Base-by-base conservation (phyloP, 176 grass and related monocot species). In the Paspalum vaginatum region DNA sequence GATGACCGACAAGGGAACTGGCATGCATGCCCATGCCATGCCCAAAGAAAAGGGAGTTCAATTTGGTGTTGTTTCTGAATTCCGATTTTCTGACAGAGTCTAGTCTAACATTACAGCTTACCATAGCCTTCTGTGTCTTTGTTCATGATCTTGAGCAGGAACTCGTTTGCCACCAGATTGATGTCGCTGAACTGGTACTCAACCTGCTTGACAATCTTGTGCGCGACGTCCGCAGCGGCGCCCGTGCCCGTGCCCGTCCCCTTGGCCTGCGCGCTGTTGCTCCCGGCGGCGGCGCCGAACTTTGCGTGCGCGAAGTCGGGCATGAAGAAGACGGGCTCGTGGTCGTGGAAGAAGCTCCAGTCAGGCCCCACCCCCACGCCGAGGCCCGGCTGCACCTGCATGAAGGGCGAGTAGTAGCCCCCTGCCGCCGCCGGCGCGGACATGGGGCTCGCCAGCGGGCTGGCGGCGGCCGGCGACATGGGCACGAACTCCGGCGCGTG, bases 161-260 rank as follows among this genome's bases (percentile, higher is more conserved):
- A 94, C 68, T 94, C 92, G 74, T 87, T 94, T 21, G 89, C 87
- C 7, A 94, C 81, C 68, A 94, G 75, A 76, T 94, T 94, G 18
- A 85, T 82, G 55, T 94, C 92, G 64, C 92, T 94, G 81, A 94
- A 94, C 51, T 94, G 92, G 81, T 94, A 94, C 72, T 94, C 92
- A 0, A 94, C 92, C 89, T 94, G 92, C 68, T 94, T 91, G 80
- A 94, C 89, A 42, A 94, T 91, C 84, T 94, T 91, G 50, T 94
- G 89, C 2, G 72, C 70, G 0, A 94, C 61, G 26, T 94, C 89
- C 20, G 79, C 65, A 37, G 77, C 49, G 2, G 70, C n/a, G 17
- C 45, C 70, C 2, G 14, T 8, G 11, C 62, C 83, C 32, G 70
- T 15, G 17, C 45, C 70, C 2, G 14, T 8, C 11, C 62, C 83